Conservation (phyloP, 805 yeast species). For the Hermanozyma aechmeae region DNA sequence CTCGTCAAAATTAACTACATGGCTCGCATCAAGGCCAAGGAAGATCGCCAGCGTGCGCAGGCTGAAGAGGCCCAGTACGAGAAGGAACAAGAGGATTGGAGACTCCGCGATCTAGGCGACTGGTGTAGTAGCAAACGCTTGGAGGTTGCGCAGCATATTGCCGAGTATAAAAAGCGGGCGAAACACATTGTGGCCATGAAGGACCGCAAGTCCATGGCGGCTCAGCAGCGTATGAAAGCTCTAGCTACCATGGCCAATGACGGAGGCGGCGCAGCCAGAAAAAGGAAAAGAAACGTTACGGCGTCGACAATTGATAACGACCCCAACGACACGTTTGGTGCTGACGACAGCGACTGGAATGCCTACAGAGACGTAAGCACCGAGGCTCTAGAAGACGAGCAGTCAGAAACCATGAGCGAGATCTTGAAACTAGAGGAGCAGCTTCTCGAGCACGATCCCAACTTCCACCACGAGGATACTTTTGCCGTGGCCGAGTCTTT, state of each 20-base stretch:
- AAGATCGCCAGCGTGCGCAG: conserved; percentile 63
- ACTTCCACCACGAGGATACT: conserved; percentile 79
- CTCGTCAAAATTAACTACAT: conserved; percentile 81
- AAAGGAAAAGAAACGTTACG: conserved; percentile 29
- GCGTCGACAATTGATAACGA: conserved; percentile 76
- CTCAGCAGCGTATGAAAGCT: conserved; percentile 86
- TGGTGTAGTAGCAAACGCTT: conserved; percentile 73
- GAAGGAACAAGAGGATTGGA: conserved; percentile 65
- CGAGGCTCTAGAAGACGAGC: conserved; percentile 68
- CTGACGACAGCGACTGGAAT: conserved; percentile 93
- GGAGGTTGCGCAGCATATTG: conserved; percentile 50
- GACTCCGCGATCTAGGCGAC: conserved; percentile 59
- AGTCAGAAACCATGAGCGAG: conserved; percentile 61
- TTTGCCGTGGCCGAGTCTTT: conserved; percentile 56
- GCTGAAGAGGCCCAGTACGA: conserved; percentile 51
- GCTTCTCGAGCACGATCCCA: conserved; percentile 74
- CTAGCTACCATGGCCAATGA: conserved; percentile 82
- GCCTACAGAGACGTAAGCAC: conserved; percentile 76
- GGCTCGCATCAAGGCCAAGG: conserved; percentile 75
- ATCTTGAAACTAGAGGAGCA: conserved; percentile 62
- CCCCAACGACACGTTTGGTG: conserved; percentile 90
- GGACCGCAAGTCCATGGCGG: conserved; percentile 84
- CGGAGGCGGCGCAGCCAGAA: conserved; percentile 41
- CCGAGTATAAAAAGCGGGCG: conserved; percentile 53
- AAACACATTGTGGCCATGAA: conserved; percentile 68